Conservation (phyloP, 495 filamentous ascomycete species). For the Daldinia caldariorum region DNA sequence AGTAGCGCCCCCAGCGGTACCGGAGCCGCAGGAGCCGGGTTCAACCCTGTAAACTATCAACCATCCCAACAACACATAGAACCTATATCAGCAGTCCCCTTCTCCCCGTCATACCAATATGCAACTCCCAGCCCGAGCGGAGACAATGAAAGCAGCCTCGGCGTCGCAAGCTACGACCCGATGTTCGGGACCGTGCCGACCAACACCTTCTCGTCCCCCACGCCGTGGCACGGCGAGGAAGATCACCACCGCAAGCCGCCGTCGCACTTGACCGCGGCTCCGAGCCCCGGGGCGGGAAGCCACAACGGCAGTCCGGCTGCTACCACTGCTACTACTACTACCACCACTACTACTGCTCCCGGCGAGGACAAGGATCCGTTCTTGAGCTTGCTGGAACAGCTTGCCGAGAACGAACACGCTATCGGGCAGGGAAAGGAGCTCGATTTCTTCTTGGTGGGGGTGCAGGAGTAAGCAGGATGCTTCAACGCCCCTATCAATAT, state of each 20-base stretch:
- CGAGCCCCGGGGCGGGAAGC: constrained; percentile 54
- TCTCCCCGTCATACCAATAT: constrained; percentile 56
- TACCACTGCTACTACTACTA: constrained; percentile 22
- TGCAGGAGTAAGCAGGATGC: constrained; percentile 32
- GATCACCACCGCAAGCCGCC: constrained; percentile 37
- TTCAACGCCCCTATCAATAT: too few relatives aligned
- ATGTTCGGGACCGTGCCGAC: constrained; percentile 64
- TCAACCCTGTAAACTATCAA: constrained; percentile 38
- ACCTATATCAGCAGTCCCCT: constrained; percentile 46
- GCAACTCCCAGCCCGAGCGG: constrained; percentile 41
- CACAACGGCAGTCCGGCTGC: constrained; percentile 52
- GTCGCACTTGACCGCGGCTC: constrained; percentile 28
- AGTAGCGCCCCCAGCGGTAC: constrained; percentile 21
- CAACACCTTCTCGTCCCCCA: constrained; percentile 57
- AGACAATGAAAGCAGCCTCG: constrained; percentile 38
- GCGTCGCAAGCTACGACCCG: constrained; percentile 57
- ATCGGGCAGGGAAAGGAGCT: constrained; percentile 69
- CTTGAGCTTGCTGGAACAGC: constrained; percentile 77
- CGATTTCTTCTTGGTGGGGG: constrained; percentile 71
- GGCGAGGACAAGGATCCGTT: constrained; percentile 79
- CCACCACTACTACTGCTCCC: constrained; percentile 26
- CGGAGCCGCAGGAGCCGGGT: constrained; percentile 36
- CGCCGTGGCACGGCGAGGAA: constrained; percentile 55
- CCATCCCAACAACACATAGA: constrained; percentile 38
- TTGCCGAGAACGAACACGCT: constrained; percentile 77